phyloP scores from a whole-genome alignment of 441 rosid genomes.

The Populus hybrid region DNA sequence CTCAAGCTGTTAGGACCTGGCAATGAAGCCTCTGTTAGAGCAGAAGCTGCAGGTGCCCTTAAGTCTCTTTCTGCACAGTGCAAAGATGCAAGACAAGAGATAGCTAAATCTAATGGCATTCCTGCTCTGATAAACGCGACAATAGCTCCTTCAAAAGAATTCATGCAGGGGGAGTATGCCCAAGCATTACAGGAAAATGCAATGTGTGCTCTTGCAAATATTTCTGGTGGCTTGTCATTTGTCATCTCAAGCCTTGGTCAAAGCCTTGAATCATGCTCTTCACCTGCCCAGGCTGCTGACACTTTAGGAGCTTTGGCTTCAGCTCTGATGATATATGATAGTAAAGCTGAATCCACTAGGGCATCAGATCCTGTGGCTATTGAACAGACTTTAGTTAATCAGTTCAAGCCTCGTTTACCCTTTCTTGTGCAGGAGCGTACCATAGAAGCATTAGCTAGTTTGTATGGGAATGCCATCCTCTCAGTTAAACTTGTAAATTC shows the following conservation, averaged over 20 bases:
- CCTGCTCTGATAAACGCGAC: constrained; percentile 95
- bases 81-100: constrained; percentile 92
- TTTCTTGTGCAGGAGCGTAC: constrained; percentile 98
- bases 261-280: constrained; percentile 98
- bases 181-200: constrained; percentile 99
- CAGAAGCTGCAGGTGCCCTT: constrained; percentile 99
- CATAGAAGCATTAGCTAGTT: constrained; percentile 98
- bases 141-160: constrained; percentile 99
- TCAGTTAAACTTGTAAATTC: constrained; percentile 71
- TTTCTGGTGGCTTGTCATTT: constrained; percentile 96
- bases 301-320: constrained; percentile 99
- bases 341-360: constrained; percentile 77
- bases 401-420: constrained; percentile 81
- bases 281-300: constrained; percentile 96
- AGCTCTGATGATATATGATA: constrained; percentile 96
- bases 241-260: constrained; percentile 99
- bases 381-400: constrained; percentile 89
- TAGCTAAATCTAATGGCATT: constrained; percentile 89
- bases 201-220: constrained; percentile 98
- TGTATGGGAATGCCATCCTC: constrained; percentile 88
- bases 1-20: constrained; percentile 93
- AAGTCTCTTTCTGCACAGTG: constrained; percentile 94
- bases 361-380: constrained; percentile 74
- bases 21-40: constrained; percentile 95
- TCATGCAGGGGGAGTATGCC: constrained; percentile 98